Evolutionary conservation across 2,329 filamentous ascomycete genomes (phyloP).

Genomic region (Xylaria multiplex): DNA sequence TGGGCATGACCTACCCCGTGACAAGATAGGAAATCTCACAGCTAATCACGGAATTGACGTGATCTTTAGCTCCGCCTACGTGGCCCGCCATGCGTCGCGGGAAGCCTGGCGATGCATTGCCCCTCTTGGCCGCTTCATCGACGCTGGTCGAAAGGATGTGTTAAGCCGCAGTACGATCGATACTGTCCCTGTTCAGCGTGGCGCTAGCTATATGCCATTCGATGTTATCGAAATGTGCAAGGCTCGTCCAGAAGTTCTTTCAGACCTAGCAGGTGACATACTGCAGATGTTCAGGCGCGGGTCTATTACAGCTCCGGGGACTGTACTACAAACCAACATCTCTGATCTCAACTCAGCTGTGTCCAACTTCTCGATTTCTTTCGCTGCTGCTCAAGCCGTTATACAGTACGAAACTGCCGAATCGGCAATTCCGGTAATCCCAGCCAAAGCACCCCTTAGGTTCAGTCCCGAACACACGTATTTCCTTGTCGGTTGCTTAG

Average conservation of each 20-base stretch:
- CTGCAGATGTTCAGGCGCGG: too few species aligned
- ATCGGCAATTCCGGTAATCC: too few species aligned
- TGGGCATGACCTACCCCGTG: not conserved
- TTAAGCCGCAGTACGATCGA: not conserved
- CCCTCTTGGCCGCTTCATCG: slow-evolving; percentile 1
- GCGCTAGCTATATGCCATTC: slow-evolving; percentile 5
- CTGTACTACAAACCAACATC: too few species aligned
- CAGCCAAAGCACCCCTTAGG: not conserved
- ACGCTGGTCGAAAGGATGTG: not conserved
- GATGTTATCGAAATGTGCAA: slow-evolving; percentile 1
- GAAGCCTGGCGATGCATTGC: not conserved
- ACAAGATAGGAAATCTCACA: not conserved
- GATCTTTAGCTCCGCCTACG: not conserved
- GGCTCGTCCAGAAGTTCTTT: too few species aligned
- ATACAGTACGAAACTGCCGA: too few species aligned
- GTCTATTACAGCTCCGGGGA: too few species aligned
- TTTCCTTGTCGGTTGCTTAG: slow-evolving; percentile 9
- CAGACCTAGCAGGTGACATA: too few species aligned
- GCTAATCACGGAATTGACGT: not conserved
- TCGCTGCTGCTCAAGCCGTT: too few species aligned
- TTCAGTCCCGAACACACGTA: not conserved
- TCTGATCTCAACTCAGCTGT: too few species aligned
- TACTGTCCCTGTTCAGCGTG: not conserved
- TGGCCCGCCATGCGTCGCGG: not conserved
- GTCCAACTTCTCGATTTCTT: too few species aligned